These are phyloP conservation scores for Vanderwaltozyma polyspora DNA, from an alignment of 805 yeast species.

Conservation along the genomic window DNA sequence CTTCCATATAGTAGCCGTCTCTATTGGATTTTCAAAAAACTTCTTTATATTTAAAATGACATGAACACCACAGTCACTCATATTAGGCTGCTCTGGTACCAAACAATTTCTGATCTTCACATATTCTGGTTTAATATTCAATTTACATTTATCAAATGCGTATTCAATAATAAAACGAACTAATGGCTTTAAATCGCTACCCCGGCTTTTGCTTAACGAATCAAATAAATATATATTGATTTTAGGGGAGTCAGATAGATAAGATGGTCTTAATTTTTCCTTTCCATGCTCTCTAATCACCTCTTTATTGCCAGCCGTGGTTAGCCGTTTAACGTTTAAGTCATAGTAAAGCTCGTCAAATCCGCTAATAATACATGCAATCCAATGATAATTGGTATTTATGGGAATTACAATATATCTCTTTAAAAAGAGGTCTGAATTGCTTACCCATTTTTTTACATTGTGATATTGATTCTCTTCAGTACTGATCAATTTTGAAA, in stretches of 20 bases:
- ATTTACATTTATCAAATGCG: conserved; percentile 50
- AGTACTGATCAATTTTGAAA: conserved; percentile 44
- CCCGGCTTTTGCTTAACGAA: conserved; percentile 51
- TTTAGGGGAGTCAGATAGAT: background rate
- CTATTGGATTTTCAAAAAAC: conserved; percentile 40
- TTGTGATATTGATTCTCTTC: conserved; percentile 40
- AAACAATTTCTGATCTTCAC: conserved; percentile 39
- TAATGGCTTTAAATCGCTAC: conserved; percentile 43
- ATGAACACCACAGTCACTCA: conserved; percentile 92
- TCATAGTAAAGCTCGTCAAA: conserved; percentile 26
- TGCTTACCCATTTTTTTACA: conserved; percentile 72
- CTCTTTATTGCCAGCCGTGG: no score
- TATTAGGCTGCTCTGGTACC: conserved; percentile 78
- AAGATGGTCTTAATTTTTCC: no score
- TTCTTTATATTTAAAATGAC: conserved; percentile 62
- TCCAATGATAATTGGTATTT: conserved; percentile 80
- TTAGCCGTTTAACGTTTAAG: no score
- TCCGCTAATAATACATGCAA: conserved; percentile 58
- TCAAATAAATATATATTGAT: conserved; percentile 54
- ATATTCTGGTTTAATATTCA: conserved; percentile 36
- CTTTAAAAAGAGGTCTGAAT: conserved; percentile 48
- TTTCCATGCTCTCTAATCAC: conserved; percentile 1
- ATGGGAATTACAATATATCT: conserved; percentile 71
- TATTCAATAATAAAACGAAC: conserved; percentile 51
- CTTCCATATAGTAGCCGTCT: conserved; percentile 43